Percentiles rank a stretch among this genome's conserved stretches.
Conservation (phyloP, 1,284 basidiomycete genomes). For the Takashimella koratensis region DNA sequence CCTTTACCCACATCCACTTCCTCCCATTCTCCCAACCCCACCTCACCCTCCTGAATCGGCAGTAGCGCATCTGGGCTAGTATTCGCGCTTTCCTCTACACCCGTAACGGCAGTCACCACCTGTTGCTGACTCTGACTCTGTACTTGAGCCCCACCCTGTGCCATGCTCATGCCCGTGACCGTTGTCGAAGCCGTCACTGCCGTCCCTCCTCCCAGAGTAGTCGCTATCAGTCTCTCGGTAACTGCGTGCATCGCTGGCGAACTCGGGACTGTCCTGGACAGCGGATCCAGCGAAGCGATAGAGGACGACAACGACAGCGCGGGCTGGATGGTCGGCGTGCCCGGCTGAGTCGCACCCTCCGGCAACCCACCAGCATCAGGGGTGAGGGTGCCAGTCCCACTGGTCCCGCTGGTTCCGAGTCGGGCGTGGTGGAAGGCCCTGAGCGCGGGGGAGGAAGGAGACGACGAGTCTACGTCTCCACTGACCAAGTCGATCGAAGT, state of each 20-base stretch:
- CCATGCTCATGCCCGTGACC: background rate
- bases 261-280: slow-evolving; percentile 30
- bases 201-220: background rate
- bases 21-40: slow-evolving; percentile 56
- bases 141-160: background rate
- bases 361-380: background rate
- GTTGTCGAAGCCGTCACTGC: background rate
- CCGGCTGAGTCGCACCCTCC: slow-evolving; percentile 21
- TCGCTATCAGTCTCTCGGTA: slow-evolving; percentile 14
- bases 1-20: slow-evolving; percentile 88
- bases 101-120: background rate
- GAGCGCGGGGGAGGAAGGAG: background rate
- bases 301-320: slow-evolving; percentile 44
- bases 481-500: background rate
- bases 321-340: slow-evolving; percentile 45
- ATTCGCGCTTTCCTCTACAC: background rate
- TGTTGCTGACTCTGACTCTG: no score
- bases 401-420: background rate
- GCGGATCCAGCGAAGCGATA: slow-evolving; percentile 47
- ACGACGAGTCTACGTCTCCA: background rate
- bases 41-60: background rate
- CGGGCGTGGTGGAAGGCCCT: background rate
- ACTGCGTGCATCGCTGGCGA: slow-evolving; percentile 35
- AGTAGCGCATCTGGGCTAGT: background rate
- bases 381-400: background rate